Evolutionary conservation across 192 early-diverging fungal species (phyloP), one percentile per base, ranked within the genome.

Genomic region (Backusella luteola): DNA sequence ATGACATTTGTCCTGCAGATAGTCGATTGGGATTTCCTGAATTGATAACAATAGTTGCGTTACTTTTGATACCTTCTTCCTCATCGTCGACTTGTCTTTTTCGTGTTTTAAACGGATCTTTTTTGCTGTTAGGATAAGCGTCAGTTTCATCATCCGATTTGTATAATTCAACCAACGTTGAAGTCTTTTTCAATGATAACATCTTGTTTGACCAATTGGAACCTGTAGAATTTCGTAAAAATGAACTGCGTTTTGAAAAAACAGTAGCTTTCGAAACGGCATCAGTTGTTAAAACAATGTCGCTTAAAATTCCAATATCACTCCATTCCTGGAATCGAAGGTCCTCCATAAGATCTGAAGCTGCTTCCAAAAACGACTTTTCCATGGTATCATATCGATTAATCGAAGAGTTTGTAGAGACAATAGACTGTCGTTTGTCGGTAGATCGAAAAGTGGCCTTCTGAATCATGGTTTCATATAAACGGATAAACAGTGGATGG

Each of bases 241-340:
- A 6, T 17, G 26, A 7, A 19, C 23, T 21, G 12, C 42, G 23
- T 26, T 75, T 67, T 6, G 21, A 34, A 66, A 78, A 68, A 34
- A 72, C 44, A 12, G 41, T 32, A 11, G 26, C 38, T 36, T 73
- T 73, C 12, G 69, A 39, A 34, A 78, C 41, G 6, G 66, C 73
- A 41, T 78, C 49, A 6, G 77, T 73, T 3, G 41, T 63, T 39
- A 78, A 29, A 35, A 78, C 77, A 3, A 38, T 46, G 32, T 78
- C 77, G 26, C 53, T 73, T 26, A 78, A 34, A 11, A 73, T 36
- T 14, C 77, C 77, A 4, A 78, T 39, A 21, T 78, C 66, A 6
- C 39, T 15, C 14, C 39, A 35, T 23, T 68, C 35, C 29, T 72
- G 19, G 29, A 78, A 36, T 6, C 19, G 41, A 49, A 78, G 71